phyloP scores from a whole-genome alignment of 2,329 filamentous ascomycete genomes.

The Microdochium trichocladiopsis region DNA sequence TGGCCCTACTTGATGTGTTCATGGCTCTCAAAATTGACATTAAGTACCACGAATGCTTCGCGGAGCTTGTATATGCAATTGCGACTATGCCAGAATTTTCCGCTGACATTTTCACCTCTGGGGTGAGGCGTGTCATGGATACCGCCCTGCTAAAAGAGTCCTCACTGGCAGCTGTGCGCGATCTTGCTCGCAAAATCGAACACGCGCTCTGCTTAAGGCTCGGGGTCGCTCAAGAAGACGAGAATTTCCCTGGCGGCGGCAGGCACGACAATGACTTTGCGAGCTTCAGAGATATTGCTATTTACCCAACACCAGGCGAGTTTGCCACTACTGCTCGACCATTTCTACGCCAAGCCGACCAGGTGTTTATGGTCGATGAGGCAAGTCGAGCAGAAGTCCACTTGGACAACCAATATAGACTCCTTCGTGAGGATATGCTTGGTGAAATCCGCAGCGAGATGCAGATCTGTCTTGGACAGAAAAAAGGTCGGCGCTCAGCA shows the following conservation, averaged over 20 bases:
- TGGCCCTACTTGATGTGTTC: constrained; percentile 21
- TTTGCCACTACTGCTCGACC: constrained; percentile 42
- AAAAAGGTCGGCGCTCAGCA: constrained; percentile 32
- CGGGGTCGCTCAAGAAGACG: constrained; percentile 2
- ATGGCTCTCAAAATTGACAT: not conserved
- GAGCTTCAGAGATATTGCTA: constrained; percentile 53
- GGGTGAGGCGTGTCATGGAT: not conserved
- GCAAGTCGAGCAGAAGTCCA: constrained; percentile 38
- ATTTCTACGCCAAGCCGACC: constrained; percentile 47
- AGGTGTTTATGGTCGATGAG: constrained; percentile 31
- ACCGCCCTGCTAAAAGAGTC: constrained; percentile 16
- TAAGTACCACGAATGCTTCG: not conserved
- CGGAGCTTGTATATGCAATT: not conserved
- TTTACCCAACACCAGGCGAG: constrained; percentile 62
- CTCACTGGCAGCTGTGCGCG: constrained; percentile 18
- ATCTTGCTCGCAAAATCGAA: constrained; percentile 31
- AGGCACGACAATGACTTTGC: constrained; percentile 67
- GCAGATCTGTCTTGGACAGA: constrained; percentile 26
- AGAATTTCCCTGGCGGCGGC: constrained; percentile 37
- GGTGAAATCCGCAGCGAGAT: constrained; percentile 45
- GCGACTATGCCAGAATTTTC: not conserved
- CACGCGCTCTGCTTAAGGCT: constrained; percentile 23
- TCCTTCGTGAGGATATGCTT: constrained; percentile 66
- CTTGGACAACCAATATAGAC: constrained; percentile 65
- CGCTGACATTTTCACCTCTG: not conserved